phyloP scores from a whole-genome alignment of 176 grass and related monocot species.

The Triticum timopheevii region DNA sequence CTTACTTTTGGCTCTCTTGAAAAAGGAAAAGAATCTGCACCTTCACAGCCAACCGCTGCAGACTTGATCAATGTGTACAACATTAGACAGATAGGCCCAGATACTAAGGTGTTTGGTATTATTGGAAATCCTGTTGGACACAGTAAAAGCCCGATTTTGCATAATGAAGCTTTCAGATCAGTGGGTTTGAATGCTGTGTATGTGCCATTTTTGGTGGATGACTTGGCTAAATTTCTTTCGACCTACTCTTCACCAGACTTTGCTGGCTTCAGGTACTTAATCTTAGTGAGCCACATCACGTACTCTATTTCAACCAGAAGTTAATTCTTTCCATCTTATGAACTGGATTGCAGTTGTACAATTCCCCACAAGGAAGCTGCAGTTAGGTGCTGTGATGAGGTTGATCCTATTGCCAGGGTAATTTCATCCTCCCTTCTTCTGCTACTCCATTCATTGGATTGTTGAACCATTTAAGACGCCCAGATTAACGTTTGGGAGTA shows the following conservation, averaged over 20 bases:
- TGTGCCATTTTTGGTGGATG: constrained; percentile 93
- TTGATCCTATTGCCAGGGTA: constrained; percentile 94
- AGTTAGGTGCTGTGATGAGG: constrained; percentile 82
- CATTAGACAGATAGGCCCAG: constrained; percentile 61
- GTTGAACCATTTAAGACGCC: not conserved
- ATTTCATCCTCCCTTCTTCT: constrained; percentile 23
- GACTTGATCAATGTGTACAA: constrained; percentile 85
- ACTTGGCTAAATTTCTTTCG: constrained; percentile 74
- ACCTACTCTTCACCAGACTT: constrained; percentile 94
- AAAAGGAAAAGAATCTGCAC: constrained; percentile 72
- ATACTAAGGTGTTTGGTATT: constrained; percentile 89
- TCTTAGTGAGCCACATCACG: not conserved
- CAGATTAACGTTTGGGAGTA: constrained; percentile 18
- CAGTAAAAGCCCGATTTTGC: constrained; percentile 93
- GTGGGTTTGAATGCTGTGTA: constrained; percentile 91
- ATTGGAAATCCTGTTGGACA: constrained; percentile 90
- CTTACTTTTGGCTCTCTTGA: constrained; percentile 84
- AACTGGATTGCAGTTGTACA: constrained; percentile 65
- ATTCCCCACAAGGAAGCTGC: constrained; percentile 95
- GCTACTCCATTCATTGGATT: not conserved
- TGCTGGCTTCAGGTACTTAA: constrained; percentile 86
- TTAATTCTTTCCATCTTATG: constrained; percentile 32
- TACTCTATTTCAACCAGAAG: not conserved
- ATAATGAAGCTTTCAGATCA: constrained; percentile 84
- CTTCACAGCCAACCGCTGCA: constrained; percentile 65